A percentile compares a stretch with the other conserved stretches of the same genome.
These are phyloP conservation scores for Cinnamomum micranthum DNA, from an alignment of 164 flowering plant species.

Conservation along the genomic window DNA sequence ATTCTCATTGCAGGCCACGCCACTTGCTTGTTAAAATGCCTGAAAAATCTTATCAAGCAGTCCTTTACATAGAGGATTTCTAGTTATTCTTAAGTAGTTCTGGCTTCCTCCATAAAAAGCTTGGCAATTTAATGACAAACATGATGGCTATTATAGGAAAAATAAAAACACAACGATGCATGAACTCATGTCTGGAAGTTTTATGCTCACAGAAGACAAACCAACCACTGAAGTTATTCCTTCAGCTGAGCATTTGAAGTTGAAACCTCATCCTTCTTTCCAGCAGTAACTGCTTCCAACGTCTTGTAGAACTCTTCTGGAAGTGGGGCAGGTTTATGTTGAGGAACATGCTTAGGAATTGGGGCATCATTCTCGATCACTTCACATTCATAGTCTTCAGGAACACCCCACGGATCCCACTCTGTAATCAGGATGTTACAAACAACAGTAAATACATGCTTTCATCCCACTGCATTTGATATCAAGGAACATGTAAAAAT, in stretches of 20 bases:
- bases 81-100: neutral
- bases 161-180: neutral
- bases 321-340: conserved; percentile 80
- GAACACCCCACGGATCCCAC: conserved; percentile 97
- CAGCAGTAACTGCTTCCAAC: conserved; percentile 34
- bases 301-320: conserved; percentile 89
- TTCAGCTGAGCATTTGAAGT: neutral
- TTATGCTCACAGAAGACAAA: neutral
- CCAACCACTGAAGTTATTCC: neutral
- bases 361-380: conserved; percentile 90
- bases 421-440: conserved; percentile 39
- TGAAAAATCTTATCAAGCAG: too few species aligned
- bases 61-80: too few species aligned
- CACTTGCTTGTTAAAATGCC: too few species aligned
- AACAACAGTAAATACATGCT: neutral
- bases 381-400: conserved; percentile 80
- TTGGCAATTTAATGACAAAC: neutral
- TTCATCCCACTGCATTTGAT: neutral
- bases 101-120: neutral
- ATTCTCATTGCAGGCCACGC: too few species aligned
- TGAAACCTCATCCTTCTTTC: conserved; percentile 11
- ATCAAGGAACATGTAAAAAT: neutral
- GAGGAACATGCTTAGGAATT: conserved; percentile 83
- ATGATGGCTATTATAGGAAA: neutral
- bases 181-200: neutral